Evolutionary conservation across 371 early-diverging fungal species (phyloP).

Genomic region (Furculomyces boomerangus): DNA sequence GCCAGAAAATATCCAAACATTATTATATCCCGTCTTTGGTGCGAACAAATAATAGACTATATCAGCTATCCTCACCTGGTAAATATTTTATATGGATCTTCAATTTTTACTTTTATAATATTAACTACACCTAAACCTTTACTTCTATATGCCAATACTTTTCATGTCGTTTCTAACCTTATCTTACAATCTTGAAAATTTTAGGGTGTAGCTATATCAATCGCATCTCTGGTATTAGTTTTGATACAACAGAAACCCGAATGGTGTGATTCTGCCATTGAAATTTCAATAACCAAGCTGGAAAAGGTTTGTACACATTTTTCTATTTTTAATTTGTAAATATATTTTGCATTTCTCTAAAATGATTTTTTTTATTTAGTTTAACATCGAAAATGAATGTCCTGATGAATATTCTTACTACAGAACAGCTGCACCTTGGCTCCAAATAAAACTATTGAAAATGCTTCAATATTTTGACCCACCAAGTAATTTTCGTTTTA

Average conservation of each 20-base stretch:
- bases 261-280: constrained; percentile 44
- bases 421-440: constrained; percentile 93
- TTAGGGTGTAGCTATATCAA: constrained; percentile 73
- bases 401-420: constrained; percentile 83
- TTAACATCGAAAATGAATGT: constrained; percentile 73
- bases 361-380: too few species aligned
- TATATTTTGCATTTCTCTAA: too few species aligned
- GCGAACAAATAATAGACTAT: constrained; percentile 49
- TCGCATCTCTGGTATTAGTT: constrained; percentile 64
- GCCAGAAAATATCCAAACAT: constrained; percentile 80
- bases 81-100: constrained; percentile 4
- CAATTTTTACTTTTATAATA: too few species aligned
- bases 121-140: too few species aligned
- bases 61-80: constrained; percentile 80
- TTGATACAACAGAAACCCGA: constrained; percentile 77
- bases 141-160: neutral
- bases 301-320: constrained; percentile 35
- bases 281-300: constrained; percentile 44
- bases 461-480: constrained; percentile 88
- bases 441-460: constrained; percentile 85
- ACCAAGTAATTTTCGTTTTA: constrained; percentile 55
- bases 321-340: neutral
- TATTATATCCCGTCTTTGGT: constrained; percentile 79
- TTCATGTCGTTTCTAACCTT: neutral
- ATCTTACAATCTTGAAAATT: too few species aligned